Evolutionary conservation across 2,329 filamentous ascomycete species (phyloP), one percentile per base, ranked within the genome.

Genomic region (Lachnellula occidentalis): DNA sequence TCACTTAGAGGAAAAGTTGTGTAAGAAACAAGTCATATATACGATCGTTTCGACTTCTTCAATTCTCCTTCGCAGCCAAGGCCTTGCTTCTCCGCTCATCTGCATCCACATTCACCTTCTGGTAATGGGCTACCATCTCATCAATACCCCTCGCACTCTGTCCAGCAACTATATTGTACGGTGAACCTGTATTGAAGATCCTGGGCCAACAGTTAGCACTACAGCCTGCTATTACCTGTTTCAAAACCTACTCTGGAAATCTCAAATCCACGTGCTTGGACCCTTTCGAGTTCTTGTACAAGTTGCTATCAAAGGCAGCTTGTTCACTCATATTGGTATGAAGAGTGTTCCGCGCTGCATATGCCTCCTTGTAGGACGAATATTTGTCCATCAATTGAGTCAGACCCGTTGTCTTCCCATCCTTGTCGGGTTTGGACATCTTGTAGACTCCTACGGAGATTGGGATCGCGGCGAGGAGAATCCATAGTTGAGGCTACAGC

Each of bases 101-200:
- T 55, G 75, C 75, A 56, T 80, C 77, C 66, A 73, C 72, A 54
- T 81, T 78, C 65, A 80, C 66, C 64, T 78, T 77, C 69, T 83
- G 73, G 68, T 85, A 87, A 71, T 86, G 82, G 31, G 77, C 79
- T 56, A 84, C 80, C 53, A 86, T 74, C 50, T 76, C 69, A 66
- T 79, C 78, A 62, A 88, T 72, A 65, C 85, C 78, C 48, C 77
- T 78, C 53, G 76, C 70, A 45, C 73, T 72, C 58, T 80, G 79
- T 50, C 85, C 85, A 43, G 85, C 81, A 34, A 77, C 72, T 53
- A 86, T 78, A 66, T 88, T 88, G 70, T 76, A 83, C 15, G 83
- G 83, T 1, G 81, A 81, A 50, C 80, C 79, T 21, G 73, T 70
- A 67, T 87, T 86, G 72, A 87, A 80, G 60, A 79, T 73, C 63